Percentiles rank a stretch among this genome's conserved stretches.
These are phyloP conservation scores for Drechslerella coelobrocha DNA, from an alignment of 2,329 filamentous ascomycete genomes.

Conservation along the genomic window DNA sequence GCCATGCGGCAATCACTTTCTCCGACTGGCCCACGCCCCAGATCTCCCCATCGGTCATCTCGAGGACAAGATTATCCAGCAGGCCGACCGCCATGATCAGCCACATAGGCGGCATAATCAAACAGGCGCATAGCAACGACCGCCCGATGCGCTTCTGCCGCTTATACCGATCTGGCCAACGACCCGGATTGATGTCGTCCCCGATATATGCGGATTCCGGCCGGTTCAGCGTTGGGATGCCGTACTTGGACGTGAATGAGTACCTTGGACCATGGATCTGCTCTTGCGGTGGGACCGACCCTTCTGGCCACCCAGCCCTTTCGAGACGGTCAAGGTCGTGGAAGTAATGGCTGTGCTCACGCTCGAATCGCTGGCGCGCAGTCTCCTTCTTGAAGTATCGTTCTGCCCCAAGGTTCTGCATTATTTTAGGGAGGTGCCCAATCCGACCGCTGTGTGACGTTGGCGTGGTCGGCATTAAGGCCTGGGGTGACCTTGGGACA, in stretches of 20 bases:
- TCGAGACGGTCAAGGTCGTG: slow-evolving; percentile 30
- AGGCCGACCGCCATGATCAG: slow-evolving; percentile 34
- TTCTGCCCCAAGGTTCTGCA: background rate
- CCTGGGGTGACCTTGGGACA: background rate
- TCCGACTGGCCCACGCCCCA: slow-evolving; percentile 34
- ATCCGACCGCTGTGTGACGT: background rate
- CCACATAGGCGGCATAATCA: slow-evolving; percentile 40
- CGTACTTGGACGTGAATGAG: slow-evolving; percentile 28
- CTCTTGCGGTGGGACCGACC: background rate
- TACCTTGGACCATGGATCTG: slow-evolving; percentile 22
- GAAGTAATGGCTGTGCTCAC: slow-evolving; percentile 33
- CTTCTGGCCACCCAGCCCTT: slow-evolving; percentile 7
- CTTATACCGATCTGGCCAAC: slow-evolving; percentile 34
- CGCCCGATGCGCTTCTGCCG: slow-evolving; percentile 43
- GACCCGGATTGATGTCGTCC: slow-evolving; percentile 22
- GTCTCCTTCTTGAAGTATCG: slow-evolving; percentile 15
- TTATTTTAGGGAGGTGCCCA: background rate
- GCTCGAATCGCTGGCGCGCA: slow-evolving; percentile 26
- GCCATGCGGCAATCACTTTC: slow-evolving; percentile 34
- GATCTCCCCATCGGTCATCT: slow-evolving; percentile 35
- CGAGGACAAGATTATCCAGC: slow-evolving; percentile 35
- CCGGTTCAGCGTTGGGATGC: slow-evolving; percentile 19
- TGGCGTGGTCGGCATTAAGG: background rate
- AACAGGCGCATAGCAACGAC: slow-evolving; percentile 33
- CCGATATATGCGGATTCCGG: slow-evolving; percentile 32